Evolutionary conservation across 2,329 filamentous ascomycete species (phyloP).

Genomic region (Escovopsis sp.): DNA sequence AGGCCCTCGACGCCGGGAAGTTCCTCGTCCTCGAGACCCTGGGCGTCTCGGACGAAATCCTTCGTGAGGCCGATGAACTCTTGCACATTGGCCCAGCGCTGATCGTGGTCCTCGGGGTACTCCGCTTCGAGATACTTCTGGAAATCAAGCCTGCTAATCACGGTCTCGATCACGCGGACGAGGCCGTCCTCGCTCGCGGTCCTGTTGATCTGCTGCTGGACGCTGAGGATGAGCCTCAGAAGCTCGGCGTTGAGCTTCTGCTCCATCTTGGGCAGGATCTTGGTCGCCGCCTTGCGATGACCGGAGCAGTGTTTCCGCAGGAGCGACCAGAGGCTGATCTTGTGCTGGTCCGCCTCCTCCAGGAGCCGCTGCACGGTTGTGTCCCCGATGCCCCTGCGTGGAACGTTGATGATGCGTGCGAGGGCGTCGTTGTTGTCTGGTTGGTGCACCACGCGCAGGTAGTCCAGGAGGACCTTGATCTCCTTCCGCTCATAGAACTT

Average conservation of each 20-base stretch:
- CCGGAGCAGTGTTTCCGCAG: constrained; percentile 42
- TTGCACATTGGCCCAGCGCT: constrained; percentile 75
- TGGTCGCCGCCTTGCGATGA: constrained; percentile 31
- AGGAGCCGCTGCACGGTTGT: constrained; percentile 58
- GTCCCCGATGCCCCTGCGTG: constrained; percentile 68
- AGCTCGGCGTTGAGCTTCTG: constrained; percentile 38
- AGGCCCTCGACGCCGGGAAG: constrained; percentile 57
- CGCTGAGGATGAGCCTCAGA: constrained; percentile 25
- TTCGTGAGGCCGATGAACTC: constrained; percentile 70
- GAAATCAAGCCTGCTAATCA: constrained; percentile 54
- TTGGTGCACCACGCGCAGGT: constrained; percentile 71
- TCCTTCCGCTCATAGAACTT: constrained; percentile 88
- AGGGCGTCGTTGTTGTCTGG: constrained; percentile 80
- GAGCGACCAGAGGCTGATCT: constrained; percentile 62
- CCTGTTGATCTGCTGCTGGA: constrained; percentile 16
- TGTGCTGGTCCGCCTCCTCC: constrained; percentile 58
- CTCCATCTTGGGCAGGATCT: constrained; percentile 34
- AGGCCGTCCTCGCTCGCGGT: constrained; percentile 19
- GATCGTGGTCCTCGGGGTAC: constrained; percentile 60
- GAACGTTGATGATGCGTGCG: constrained; percentile 70
- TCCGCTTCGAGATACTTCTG: constrained; percentile 58
- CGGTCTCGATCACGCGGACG: constrained; percentile 33
- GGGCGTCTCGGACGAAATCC: constrained; percentile 45
- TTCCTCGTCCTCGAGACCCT: constrained; percentile 33
- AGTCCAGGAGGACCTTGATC: constrained; percentile 76